Conservation (phyloP, 495 filamentous ascomycete genomes). For the Penicillium bovifimosum region DNA sequence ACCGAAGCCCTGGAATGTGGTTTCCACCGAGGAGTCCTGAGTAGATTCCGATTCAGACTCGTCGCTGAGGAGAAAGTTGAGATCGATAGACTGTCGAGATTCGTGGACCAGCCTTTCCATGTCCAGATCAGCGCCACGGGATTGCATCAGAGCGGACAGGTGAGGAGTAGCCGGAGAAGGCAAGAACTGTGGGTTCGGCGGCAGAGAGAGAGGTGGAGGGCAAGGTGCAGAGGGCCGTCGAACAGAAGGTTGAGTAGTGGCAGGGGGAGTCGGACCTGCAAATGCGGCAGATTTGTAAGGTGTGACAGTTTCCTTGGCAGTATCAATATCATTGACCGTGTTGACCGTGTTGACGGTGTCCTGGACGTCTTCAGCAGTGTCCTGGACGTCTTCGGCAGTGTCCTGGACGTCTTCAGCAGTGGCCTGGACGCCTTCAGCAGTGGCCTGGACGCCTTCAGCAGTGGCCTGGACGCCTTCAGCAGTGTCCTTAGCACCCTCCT, state of each 20-base stretch:
- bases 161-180: constrained; percentile 68
- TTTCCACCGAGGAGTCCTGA: constrained; percentile 40
- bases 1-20: constrained; percentile 27
- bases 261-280: constrained; percentile 31
- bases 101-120: constrained; percentile 47
- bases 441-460: no score
- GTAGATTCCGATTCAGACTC: constrained; percentile 45
- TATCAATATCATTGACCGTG: background rate
- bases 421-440: no score
- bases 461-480: no score
- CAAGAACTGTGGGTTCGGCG: constrained; percentile 23
- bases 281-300: constrained; percentile 8
- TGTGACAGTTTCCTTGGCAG: constrained; percentile 38
- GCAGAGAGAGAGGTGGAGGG: constrained; percentile 10
- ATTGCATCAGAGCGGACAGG: constrained; percentile 65
- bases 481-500: constrained; percentile 19
- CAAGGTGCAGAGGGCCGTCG: constrained; percentile 5
- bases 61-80: constrained; percentile 48
- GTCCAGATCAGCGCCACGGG: constrained; percentile 58
- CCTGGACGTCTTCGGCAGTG: no score
- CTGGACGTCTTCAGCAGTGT: no score
- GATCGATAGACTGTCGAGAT: constrained; percentile 18
- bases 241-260: constrained; percentile 9
- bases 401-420: no score
- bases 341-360: no score